phyloP scores from a whole-genome alignment of 306 rosid species.

The Vigna unguiculata region DNA sequence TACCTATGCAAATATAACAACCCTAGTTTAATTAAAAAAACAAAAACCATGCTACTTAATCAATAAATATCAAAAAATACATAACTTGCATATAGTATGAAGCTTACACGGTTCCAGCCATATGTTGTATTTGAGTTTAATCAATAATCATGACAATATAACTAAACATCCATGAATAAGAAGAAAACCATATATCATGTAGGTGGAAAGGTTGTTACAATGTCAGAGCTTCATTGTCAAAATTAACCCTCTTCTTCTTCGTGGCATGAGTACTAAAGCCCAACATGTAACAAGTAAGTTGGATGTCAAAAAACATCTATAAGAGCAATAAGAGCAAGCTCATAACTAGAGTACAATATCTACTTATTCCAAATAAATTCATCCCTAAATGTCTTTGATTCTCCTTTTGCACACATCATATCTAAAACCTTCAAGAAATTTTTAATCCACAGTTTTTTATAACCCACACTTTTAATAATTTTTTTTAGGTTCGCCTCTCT shows the following conservation, averaged over 20 bases:
- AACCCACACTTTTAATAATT: too few species aligned
- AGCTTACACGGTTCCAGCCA: too few species aligned
- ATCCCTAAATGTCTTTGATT: too few species aligned
- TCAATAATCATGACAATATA: background rate
- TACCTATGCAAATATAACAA: too few species aligned
- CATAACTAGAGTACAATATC: background rate
- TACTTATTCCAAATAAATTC: slow-evolving; percentile 7
- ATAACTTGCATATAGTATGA: background rate
- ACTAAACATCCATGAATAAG: background rate
- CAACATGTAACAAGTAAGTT: slow-evolving; percentile 47
- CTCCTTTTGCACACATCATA: too few species aligned
- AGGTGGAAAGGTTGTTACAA: slow-evolving; percentile 54
- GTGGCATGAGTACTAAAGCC: slow-evolving; percentile 54
- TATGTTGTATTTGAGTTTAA: slow-evolving; percentile 6
- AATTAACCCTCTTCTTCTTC: slow-evolving; percentile 66
- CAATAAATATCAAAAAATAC: background rate
- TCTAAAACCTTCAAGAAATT: too few species aligned
- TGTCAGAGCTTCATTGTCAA: slow-evolving; percentile 73
- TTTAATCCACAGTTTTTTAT: too few species aligned
- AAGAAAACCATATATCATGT: background rate
- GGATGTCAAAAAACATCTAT: background rate
- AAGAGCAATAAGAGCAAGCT: background rate
- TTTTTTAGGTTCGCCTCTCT: too few species aligned
- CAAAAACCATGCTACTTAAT: too few species aligned
- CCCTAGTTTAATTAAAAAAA: too few species aligned